phyloP scores from a whole-genome alignment of 306 rosid genomes.

The Citrullus amarus region DNA sequence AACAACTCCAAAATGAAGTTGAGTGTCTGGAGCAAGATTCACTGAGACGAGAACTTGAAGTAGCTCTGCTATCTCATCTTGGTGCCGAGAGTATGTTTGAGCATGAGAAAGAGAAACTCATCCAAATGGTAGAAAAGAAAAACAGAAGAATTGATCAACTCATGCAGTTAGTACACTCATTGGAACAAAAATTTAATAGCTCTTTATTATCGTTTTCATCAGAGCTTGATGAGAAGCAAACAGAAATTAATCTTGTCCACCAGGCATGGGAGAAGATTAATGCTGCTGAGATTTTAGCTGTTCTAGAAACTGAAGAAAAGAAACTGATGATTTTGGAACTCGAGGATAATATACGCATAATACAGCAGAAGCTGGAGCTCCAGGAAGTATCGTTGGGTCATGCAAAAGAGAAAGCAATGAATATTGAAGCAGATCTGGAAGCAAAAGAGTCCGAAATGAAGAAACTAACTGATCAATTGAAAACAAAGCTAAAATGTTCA shows the following conservation, averaged over 20 bases:
- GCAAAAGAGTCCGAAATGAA: slow-evolving; percentile 29
- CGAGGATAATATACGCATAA: slow-evolving; percentile 34
- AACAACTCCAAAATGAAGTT: slow-evolving; percentile 42
- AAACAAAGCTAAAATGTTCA: slow-evolving; percentile 34
- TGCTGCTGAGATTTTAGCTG: slow-evolving; percentile 44
- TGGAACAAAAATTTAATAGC: slow-evolving; percentile 36
- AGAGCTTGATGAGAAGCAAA: slow-evolving; percentile 43
- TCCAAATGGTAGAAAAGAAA: slow-evolving; percentile 21
- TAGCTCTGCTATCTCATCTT: slow-evolving; percentile 28
- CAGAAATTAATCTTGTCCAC: slow-evolving; percentile 37
- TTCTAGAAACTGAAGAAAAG: slow-evolving; percentile 51
- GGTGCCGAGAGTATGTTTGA: slow-evolving; percentile 25
- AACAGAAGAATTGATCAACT: slow-evolving; percentile 27
- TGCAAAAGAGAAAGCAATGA: slow-evolving; percentile 35
- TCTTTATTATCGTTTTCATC: slow-evolving; percentile 36
- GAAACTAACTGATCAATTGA: slow-evolving; percentile 35
- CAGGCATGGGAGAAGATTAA: slow-evolving; percentile 48
- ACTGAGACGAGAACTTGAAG: slow-evolving; percentile 41
- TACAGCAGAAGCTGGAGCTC: slow-evolving; percentile 39
- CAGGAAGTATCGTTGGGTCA: slow-evolving; percentile 32
- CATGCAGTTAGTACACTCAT: slow-evolving; percentile 29
- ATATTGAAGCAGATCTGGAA: slow-evolving; percentile 40
- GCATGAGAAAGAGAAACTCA: slow-evolving; percentile 25
- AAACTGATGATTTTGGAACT: slow-evolving; percentile 50
- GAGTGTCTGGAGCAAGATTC: slow-evolving; percentile 40